phyloP scores from a whole-genome alignment of 768 basidiomycete species.

The Phaeotremella fagi region DNA sequence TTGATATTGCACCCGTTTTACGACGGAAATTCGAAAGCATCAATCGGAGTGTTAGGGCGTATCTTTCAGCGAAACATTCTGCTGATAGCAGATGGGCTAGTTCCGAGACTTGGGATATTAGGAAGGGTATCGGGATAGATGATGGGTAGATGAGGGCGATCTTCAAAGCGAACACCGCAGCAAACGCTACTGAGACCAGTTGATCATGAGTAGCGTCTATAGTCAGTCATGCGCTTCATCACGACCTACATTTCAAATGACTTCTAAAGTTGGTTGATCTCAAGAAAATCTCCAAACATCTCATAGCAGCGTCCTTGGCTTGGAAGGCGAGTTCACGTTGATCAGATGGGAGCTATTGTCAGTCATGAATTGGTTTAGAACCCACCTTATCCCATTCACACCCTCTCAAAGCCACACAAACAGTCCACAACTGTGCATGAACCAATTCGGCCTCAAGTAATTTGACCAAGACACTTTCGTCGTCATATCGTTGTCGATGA shows the following conservation, averaged over 20 bases:
- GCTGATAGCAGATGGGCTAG: conserved; percentile 75
- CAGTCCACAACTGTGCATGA: conserved; percentile 91
- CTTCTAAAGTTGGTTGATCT: conserved; percentile 50
- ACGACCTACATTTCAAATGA: conserved; percentile 35
- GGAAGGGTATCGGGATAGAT: conserved; percentile 70
- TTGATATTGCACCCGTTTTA: conserved; percentile 64
- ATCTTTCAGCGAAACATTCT: conserved; percentile 89
- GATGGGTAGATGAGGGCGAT: conserved; percentile 86
- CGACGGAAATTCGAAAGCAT: conserved; percentile 89
- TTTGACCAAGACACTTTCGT: conserved; percentile 77
- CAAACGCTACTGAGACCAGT: conserved; percentile 85
- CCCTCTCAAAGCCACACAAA: conserved; percentile 85
- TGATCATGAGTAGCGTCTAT: conserved; percentile 88
- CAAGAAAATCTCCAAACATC: conserved; percentile 77
- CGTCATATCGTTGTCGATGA: conserved; percentile 67
- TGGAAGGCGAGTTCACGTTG: conserved; percentile 92
- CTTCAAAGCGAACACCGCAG: conserved; percentile 83
- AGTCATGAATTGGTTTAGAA: neutral
- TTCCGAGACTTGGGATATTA: conserved; percentile 81
- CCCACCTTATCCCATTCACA: conserved; percentile 79
- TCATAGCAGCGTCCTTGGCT: conserved; percentile 85
- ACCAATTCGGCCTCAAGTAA: conserved; percentile 82
- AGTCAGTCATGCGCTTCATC: conserved; percentile 45
- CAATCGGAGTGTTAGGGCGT: conserved; percentile 82
- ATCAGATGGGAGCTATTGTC: conserved; percentile 69